Evolutionary conservation across 768 basidiomycete species (phyloP).

Genomic region (Leccinum olivaceopallidum): DNA sequence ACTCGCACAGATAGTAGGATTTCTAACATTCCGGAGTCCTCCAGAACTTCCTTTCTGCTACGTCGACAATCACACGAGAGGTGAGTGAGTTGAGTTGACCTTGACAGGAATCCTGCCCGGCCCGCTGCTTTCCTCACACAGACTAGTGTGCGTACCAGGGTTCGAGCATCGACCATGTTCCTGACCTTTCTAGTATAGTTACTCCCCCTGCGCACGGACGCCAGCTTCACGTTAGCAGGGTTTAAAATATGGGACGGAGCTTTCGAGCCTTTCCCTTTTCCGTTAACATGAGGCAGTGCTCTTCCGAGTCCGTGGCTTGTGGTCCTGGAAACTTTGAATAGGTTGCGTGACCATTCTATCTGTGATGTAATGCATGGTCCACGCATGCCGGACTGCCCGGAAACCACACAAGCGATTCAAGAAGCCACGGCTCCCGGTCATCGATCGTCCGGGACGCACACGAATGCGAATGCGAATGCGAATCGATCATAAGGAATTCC

Average conservation of each 20-base stretch:
- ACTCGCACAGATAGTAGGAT: background rate
- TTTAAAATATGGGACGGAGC: background rate
- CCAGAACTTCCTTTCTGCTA: background rate
- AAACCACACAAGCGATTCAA: background rate
- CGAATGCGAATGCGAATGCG: slow-evolving; percentile 3
- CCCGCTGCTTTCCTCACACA: background rate
- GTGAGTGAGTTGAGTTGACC: background rate
- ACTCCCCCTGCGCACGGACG: background rate
- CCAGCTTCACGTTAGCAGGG: slow-evolving; percentile 21
- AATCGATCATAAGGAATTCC: slow-evolving; percentile 2
- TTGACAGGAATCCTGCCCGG: background rate
- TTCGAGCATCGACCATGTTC: slow-evolving; percentile 3
- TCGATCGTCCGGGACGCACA: background rate
- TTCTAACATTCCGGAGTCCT: background rate
- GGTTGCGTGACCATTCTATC: slow-evolving; percentile 5
- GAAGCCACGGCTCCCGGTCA: slow-evolving; percentile 6
- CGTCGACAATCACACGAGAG: background rate
- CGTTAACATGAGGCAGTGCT: slow-evolving; percentile 3
- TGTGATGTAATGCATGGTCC: background rate
- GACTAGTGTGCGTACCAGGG: background rate
- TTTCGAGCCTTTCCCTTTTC: background rate
- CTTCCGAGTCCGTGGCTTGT: background rate
- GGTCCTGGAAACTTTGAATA: background rate
- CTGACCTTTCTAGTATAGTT: slow-evolving; percentile 3
- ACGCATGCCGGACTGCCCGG: background rate